A percentile compares a stretch with the other conserved stretches of the same genome.
phyloP scores from a whole-genome alignment of 164 flowering plant genomes.

The Amborella trichopoda region DNA sequence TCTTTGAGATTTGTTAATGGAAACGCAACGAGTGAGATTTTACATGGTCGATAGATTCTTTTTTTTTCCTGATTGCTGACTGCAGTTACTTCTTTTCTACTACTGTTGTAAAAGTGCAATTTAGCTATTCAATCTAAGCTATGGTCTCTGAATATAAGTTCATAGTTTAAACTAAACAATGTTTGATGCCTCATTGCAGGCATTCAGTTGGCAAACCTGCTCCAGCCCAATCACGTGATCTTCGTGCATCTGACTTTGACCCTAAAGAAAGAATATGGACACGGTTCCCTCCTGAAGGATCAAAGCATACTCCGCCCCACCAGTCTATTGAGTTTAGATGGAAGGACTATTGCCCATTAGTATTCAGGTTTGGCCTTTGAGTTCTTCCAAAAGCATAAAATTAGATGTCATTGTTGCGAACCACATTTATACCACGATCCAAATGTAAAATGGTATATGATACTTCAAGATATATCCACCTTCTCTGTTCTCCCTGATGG shows the following conservation, averaged over 20 bases:
- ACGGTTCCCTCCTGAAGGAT: slow-evolving; percentile 70
- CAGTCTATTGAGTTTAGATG: slow-evolving; percentile 69
- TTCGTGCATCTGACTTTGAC: slow-evolving; percentile 70
- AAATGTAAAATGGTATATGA: too few relatives aligned
- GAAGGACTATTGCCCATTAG: slow-evolving; percentile 90
- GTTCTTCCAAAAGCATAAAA: too few relatives aligned
- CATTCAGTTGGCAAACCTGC: slow-evolving; percentile 82
- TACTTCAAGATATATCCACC: not conserved
- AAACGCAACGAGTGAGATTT: not conserved
- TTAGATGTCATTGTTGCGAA: too few relatives aligned
- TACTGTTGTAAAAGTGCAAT: too few relatives aligned
- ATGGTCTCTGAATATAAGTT: not conserved
- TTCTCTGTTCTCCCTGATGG: not conserved
- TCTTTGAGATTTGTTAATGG: too few relatives aligned
- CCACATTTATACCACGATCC: too few relatives aligned
- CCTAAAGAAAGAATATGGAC: slow-evolving; percentile 86
- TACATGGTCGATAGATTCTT: not conserved
- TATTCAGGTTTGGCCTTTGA: slow-evolving; percentile 46
- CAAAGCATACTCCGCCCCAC: slow-evolving; percentile 80
- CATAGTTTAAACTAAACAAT: not conserved
- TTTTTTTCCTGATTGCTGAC: not conserved
- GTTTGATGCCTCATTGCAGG: slow-evolving; percentile 20
- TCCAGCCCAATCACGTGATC: slow-evolving; percentile 52
- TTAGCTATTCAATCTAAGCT: too few relatives aligned
- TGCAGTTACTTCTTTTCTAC: too few relatives aligned